Evolutionary conservation across 2,329 filamentous ascomycete species (phyloP), one percentile per base, ranked within the genome.

Genomic region (Fusarium newnesense): DNA sequence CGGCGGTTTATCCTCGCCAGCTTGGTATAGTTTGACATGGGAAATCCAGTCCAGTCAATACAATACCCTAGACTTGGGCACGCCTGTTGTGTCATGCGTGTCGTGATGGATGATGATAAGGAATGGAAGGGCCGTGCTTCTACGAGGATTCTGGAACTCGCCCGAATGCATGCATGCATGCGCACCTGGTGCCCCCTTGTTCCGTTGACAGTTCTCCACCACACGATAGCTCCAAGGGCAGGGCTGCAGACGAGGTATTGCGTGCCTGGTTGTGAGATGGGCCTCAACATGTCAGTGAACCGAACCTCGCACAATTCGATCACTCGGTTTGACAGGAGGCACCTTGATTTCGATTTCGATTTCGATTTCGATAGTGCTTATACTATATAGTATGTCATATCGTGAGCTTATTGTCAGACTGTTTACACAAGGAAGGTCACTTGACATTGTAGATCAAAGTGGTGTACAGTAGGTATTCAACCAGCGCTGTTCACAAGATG

Each of bases 91-190:
- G n/a, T 13, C 37, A 13, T 34, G 34, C 15, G 21, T 26, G 49
- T 28, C 30, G n/a, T 15, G 49, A 26, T 36, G 32, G 47, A 26
- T n/a, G 37, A 42, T 36, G 37, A 60, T 56, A 60, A 56, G 57
- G 40, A 11, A 50, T 34, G 21, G 30, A 63, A 66, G 37, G 50
- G 34, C 10, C 34, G 24, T 46, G 63, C 64, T 77, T 77, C 74
- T 67, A 70, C 42, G 57, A 73, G 74, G 44, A 67, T 76, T 77
- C 75, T 77, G 75, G 75, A 77, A 77, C 58, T 67, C 69, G 57
- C 61, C 32, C 39, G 63, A 44, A 43, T 67, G 60, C 47, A 50
- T 54, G 47, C 43, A 56, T 44, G 46, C 15, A 32, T 50, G 47
- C 21, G 16, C 37, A 60, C 36, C 47, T 28, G 30, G 37, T 49